A percentile compares a stretch with the other conserved stretches of the same genome.
phyloP scores from a whole-genome alignment of 2,329 filamentous ascomycete species.

The Penicillium sp. region DNA sequence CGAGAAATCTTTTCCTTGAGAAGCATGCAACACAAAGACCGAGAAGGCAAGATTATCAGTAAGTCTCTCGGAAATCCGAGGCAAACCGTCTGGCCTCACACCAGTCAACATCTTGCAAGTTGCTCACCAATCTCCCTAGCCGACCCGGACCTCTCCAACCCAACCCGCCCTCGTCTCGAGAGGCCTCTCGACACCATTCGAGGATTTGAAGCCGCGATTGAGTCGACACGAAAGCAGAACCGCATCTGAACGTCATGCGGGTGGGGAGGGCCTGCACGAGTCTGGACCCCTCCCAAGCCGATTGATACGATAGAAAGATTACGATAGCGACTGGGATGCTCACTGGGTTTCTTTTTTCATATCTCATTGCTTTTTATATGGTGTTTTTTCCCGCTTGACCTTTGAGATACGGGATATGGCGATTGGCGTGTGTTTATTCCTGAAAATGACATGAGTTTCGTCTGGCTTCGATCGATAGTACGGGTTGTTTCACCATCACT shows the following conservation, averaged over 20 bases:
- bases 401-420: too few relatives aligned
- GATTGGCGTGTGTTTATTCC: not conserved
- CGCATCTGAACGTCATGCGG: slow-evolving; percentile 8
- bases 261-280: too few relatives aligned
- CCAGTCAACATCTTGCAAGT: not conserved
- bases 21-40: slow-evolving; percentile 68
- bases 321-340: too few relatives aligned
- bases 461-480: too few relatives aligned
- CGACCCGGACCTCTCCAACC: slow-evolving; percentile 85
- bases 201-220: slow-evolving; percentile 82
- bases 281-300: too few relatives aligned
- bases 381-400: too few relatives aligned
- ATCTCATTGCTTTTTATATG: too few relatives aligned
- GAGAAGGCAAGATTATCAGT: slow-evolving; percentile 74
- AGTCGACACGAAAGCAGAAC: slow-evolving; percentile 52
- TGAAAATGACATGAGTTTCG: too few relatives aligned
- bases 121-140: slow-evolving; percentile 45
- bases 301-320: too few relatives aligned
- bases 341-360: too few relatives aligned
- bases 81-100: not conserved
- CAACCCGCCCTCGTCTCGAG: slow-evolving; percentile 79
- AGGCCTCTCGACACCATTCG: slow-evolving; percentile 87
- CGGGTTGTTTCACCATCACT: too few relatives aligned
- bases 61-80: slow-evolving; percentile 17
- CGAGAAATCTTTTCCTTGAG: slow-evolving; percentile 58